These are phyloP conservation scores for Torrubiella hemipterigena DNA, from an alignment of 2,329 filamentous ascomycete species.

Conservation along the genomic window DNA sequence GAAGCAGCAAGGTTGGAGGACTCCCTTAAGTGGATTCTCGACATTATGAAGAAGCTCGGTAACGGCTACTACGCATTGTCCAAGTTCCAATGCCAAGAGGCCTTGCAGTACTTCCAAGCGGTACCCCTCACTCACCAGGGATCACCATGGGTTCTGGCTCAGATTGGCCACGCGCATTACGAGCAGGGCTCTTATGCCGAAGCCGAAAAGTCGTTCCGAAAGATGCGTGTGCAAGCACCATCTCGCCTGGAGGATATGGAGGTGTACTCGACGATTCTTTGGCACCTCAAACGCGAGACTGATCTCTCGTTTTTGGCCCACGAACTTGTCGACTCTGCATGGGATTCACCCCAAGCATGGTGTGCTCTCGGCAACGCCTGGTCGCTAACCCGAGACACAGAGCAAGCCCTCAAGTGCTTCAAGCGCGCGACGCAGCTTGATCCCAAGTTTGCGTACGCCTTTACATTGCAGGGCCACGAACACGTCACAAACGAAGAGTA, in stretches of 20 bases:
- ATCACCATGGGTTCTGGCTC: conserved; percentile 85
- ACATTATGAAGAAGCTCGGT: conserved; percentile 72
- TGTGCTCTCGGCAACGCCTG: conserved; percentile 91
- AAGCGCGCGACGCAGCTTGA: conserved; percentile 86
- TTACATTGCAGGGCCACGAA: conserved; percentile 91
- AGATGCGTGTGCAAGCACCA: conserved; percentile 67
- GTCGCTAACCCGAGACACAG: conserved; percentile 83
- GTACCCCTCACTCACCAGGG: conserved; percentile 68
- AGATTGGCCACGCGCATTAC: conserved; percentile 83
- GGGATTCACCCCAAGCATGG: conserved; percentile 90
- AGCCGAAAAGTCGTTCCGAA: conserved; percentile 75
- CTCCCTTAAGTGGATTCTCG: conserved; percentile 62
- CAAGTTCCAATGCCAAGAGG: conserved; percentile 67
- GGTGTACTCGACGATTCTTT: conserved; percentile 96
- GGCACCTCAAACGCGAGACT: conserved; percentile 88
- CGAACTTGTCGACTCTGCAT: conserved; percentile 75
- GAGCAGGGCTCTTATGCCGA: conserved; percentile 80
- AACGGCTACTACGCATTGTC: conserved; percentile 67
- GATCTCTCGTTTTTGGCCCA: conserved; percentile 88
- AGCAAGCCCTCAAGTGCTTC: conserved; percentile 90
- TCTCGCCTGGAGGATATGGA: conserved; percentile 91
- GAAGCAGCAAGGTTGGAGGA: conserved; percentile 61
- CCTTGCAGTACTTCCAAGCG: conserved; percentile 59
- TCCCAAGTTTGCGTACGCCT: conserved; percentile 86
- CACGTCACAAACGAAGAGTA: conserved; percentile 95